Evolutionary conservation across 2,329 filamentous ascomycete genomes (phyloP).

Genomic region (Fusarium sp.): DNA sequence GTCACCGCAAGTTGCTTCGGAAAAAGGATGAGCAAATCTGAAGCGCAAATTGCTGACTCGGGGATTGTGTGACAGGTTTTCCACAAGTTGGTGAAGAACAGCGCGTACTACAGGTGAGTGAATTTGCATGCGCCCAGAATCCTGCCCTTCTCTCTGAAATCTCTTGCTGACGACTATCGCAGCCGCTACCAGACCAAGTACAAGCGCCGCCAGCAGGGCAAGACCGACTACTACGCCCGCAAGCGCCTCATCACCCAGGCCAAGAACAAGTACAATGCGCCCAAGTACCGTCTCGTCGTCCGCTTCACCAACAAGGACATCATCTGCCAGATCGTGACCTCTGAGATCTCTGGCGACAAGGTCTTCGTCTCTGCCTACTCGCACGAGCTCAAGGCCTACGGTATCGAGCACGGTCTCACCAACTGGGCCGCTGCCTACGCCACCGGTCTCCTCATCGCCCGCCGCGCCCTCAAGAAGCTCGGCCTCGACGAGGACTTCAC

Average conservation of each 20-base stretch:
- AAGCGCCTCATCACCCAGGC: constrained; percentile 99
- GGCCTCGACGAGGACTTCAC: constrained; percentile 92
- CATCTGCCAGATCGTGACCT: constrained; percentile 96
- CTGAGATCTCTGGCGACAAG: constrained; percentile 98
- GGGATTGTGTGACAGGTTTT: constrained; percentile 78
- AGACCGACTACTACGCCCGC: constrained; percentile 99
- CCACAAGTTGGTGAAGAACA: constrained; percentile 97
- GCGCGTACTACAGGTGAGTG: constrained; percentile 97
- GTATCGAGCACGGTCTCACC: constrained; percentile 98
- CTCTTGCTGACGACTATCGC: constrained; percentile 50
- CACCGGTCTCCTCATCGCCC: constrained; percentile 96
- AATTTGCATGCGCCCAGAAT: neutral
- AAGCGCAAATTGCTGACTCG: constrained; percentile 99
- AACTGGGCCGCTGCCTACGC: constrained; percentile 99
- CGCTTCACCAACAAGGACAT: constrained; percentile 99
- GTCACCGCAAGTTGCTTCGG: constrained; percentile 99
- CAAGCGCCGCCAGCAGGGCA: constrained; percentile 94
- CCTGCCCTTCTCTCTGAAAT: neutral
- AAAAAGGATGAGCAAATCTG: constrained; percentile 76
- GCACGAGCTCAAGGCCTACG: constrained; percentile 98
- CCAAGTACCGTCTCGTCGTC: constrained; percentile 99
- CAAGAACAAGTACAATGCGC: constrained; percentile 99
- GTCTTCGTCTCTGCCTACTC: constrained; percentile 93
- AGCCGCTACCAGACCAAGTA: constrained; percentile 99
- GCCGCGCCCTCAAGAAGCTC: constrained; percentile 97